Evolutionary conservation across 139 green algal genomes (phyloP).

Genomic region (Auxenochlorella pyrenoidosa): DNA sequence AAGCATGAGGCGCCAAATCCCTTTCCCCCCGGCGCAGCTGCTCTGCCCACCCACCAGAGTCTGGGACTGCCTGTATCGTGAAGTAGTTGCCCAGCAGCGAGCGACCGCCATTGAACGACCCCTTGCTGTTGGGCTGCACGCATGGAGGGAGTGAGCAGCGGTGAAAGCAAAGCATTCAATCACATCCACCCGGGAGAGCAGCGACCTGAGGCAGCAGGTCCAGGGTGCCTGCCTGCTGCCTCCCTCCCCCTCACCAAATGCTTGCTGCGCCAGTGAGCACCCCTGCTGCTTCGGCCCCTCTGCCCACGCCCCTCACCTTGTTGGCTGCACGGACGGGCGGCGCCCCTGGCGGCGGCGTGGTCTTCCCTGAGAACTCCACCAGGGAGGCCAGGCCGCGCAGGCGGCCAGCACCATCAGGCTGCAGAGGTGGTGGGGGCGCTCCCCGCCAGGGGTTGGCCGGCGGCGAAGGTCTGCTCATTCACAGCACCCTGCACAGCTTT

Average conservation of each 20-base stretch:
- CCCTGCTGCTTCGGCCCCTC: no score
- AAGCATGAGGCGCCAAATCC: no score
- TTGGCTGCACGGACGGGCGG: slow-evolving; percentile 4
- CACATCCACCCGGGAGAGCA: not conserved
- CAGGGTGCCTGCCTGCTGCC: no score
- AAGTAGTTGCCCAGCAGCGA: slow-evolving; percentile 34
- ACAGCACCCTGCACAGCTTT: no score
- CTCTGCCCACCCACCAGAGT: not conserved
- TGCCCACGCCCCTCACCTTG: not conserved
- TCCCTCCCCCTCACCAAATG: not conserved
- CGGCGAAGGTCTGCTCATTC: no score
- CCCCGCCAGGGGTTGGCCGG: no score
- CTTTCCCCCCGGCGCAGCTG: no score
- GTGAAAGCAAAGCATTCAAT: not conserved
- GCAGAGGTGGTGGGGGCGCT: not conserved
- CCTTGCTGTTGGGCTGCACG: slow-evolving; percentile 23
- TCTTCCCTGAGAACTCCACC: not conserved
- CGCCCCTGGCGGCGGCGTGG: not conserved
- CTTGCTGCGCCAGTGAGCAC: not conserved
- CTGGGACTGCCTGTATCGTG: not conserved
- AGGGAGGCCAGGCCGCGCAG: slow-evolving; percentile 20
- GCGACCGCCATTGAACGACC: slow-evolving; percentile 14
- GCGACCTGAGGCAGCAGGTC: not conserved
- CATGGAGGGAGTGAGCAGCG: not conserved
- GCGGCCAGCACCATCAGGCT: not conserved